A percentile compares a stretch with the other conserved stretches of the same genome.
phyloP scores from a whole-genome alignment of 352 stramenopile species.

The Pythium folliculosum region DNA sequence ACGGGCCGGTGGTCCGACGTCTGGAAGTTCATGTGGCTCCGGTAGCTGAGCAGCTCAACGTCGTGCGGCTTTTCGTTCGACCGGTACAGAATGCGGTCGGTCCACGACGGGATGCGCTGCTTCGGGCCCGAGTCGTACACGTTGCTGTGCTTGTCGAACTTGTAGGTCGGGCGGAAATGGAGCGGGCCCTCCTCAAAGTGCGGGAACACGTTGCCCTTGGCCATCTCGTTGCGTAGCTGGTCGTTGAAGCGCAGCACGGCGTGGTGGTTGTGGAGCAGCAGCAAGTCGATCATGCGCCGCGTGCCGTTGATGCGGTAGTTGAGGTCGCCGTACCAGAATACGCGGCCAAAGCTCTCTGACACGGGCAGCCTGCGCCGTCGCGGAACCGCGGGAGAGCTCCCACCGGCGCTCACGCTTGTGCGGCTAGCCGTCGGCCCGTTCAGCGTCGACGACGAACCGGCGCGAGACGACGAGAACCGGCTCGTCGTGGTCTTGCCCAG shows the following conservation, averaged over 20 bases:
- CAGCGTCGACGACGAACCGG: constrained; percentile 3
- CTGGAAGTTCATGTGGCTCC: constrained; percentile 65
- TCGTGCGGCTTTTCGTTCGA: constrained; percentile 55
- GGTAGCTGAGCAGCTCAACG: constrained; percentile 63
- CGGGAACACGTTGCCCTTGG: constrained; percentile 79
- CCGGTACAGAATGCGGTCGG: constrained; percentile 92
- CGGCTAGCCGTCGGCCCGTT: constrained; percentile 1
- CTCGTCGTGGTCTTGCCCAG: constrained; percentile 16
- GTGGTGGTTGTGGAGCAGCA: constrained; percentile 72
- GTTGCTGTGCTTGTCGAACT: constrained; percentile 93
- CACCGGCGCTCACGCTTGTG: constrained; percentile 17
- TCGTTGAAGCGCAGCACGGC: constrained; percentile 88
- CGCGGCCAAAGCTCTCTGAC: constrained; percentile 79
- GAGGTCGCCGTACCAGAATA: constrained; percentile 95
- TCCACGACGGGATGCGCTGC: constrained; percentile 95
- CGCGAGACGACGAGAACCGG: constrained; percentile 25
- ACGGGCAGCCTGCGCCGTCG: constrained; percentile 23
- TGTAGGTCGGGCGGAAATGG: constrained; percentile 94
- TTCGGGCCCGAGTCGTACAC: constrained; percentile 95
- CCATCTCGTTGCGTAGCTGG: constrained; percentile 88
- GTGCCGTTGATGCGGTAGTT: constrained; percentile 95
- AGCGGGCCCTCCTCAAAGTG: constrained; percentile 91
- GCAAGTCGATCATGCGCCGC: constrained; percentile 83
- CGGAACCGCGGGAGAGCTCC: background rate
- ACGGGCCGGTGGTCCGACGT: constrained; percentile 79